Base-by-base conservation (phyloP, 352 stramenopile genomes). In the Stephanocyclus meneghinianus region DNA sequence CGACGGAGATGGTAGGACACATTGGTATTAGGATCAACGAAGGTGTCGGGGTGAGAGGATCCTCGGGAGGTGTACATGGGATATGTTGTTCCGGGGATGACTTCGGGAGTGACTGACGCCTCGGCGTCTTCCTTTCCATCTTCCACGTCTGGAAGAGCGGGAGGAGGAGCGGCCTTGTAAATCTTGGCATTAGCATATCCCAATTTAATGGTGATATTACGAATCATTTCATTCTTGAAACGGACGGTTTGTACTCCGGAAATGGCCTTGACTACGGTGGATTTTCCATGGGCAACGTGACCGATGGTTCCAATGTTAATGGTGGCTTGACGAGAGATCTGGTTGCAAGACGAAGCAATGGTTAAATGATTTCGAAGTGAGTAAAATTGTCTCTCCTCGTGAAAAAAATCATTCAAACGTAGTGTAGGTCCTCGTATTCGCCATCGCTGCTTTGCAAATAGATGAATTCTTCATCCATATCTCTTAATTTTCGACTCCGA, bases 191-290 rank as follows among this genome's bases (percentile, higher is more conserved):
- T 99, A 67, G 98, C 97, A 86, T 99, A 99, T 67, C 98, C 97
- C n/a, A 99, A 92, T 91, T 99, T 99, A 92, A 99, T 99, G 67
- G 98, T 99, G 87, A 99, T 99, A 92, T 99, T 99, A 83, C 97
- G 95, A 87, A 99, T 97, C 76, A 99, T 88, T 86, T 99, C 97
- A 88, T 99, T 99, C 84, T 95, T 94, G 76, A 95, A 95, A 61
- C 95, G 95, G 59, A 98, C 95, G 4, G 96, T 98, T 90, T 98
- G 96, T n/a, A 99, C 97, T 74, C 98, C 97, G 60, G 96, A 99
- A 74, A 99, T 99, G 62, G 97, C 96, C 89, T 99, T 99, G 45
- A 99, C 97, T 60, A 99, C 97, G 48, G 98, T 99, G 2, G 84
- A 92, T 87, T 99, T 99, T 74, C 98, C 97, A 92, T 99, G 98